Evolutionary conservation across 768 basidiomycete species (phyloP).

Genomic region (Mrakia frigida): DNA sequence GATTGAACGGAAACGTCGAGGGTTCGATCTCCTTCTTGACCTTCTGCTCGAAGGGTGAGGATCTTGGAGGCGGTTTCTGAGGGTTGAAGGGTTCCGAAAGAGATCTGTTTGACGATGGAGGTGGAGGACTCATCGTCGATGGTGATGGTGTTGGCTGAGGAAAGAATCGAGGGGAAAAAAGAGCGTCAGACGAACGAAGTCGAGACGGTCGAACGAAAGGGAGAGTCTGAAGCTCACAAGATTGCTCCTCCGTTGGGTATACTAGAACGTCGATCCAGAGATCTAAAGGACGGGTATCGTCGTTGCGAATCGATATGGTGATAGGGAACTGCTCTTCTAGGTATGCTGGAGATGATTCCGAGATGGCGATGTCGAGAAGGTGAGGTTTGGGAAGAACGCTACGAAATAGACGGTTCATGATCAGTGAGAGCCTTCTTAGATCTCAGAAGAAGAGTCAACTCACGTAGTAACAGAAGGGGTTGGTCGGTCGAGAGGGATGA

Average conservation of each 20-base stretch:
- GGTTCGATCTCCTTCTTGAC: conserved; percentile 8
- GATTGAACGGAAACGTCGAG: conserved; percentile 29
- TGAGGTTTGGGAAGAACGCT: conserved; percentile 56
- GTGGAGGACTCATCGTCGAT: conserved; percentile 62
- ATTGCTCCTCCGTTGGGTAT: conserved; percentile 72
- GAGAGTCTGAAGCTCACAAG: conserved; percentile 50
- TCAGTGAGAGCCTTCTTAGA: background rate
- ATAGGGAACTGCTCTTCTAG: conserved; percentile 78
- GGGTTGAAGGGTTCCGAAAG: conserved; percentile 37
- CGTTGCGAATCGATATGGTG: conserved; percentile 61
- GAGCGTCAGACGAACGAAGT: background rate
- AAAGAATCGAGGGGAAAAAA: background rate
- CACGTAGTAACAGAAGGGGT: conserved; percentile 53
- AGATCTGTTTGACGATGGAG: conserved; percentile 44
- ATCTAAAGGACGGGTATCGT: conserved; percentile 64
- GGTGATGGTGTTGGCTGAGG: conserved; percentile 44
- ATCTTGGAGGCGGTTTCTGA: conserved; percentile 6
- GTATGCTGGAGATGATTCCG: conserved; percentile 65
- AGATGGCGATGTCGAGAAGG: conserved; percentile 53
- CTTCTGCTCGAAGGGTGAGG: conserved; percentile 18
- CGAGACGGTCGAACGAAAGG: background rate
- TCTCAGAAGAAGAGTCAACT: conserved; percentile 37
- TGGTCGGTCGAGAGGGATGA: conserved; percentile 53
- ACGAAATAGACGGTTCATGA: background rate
- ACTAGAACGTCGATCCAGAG: conserved; percentile 67